Evolutionary conservation across 2,329 filamentous ascomycete species (phyloP).

Genomic region (Monosporascus ibericus): DNA sequence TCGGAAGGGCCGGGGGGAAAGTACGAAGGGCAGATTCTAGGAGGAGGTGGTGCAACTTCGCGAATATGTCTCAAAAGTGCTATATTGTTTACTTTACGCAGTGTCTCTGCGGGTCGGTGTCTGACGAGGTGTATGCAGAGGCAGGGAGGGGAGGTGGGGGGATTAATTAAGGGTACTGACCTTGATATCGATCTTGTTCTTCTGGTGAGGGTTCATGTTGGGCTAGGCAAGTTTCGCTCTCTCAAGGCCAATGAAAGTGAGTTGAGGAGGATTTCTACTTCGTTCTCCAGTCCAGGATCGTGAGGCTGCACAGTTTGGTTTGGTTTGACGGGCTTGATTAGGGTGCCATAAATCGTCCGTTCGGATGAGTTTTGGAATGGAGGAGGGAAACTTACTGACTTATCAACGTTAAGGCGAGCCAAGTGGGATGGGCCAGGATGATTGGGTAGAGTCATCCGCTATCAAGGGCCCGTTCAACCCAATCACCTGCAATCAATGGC

Average conservation of each 20-base stretch:
- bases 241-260: not conserved
- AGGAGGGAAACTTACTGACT: not conserved
- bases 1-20: too few relatives aligned
- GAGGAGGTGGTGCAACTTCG: too few relatives aligned
- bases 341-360: not conserved
- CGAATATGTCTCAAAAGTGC: too few relatives aligned
- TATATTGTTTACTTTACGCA: too few relatives aligned
- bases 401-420: not conserved
- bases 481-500: not conserved
- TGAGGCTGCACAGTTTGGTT: not conserved
- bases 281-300: not conserved
- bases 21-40: too few relatives aligned
- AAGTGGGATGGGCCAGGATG: not conserved
- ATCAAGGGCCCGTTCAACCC: not conserved
- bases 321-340: not conserved
- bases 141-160: slow-evolving; percentile 5
- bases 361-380: not conserved
- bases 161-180: slow-evolving; percentile 50
- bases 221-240: not conserved
- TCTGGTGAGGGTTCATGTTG: slow-evolving; percentile 91
- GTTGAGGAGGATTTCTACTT: not conserved
- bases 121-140: slow-evolving; percentile 5
- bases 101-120: slow-evolving; percentile 1
- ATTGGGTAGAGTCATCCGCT: not conserved
- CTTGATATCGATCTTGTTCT: slow-evolving; percentile 96